Conservation (phyloP, 768 basidiomycete species). For the Sporobolomyces phaffii region DNA sequence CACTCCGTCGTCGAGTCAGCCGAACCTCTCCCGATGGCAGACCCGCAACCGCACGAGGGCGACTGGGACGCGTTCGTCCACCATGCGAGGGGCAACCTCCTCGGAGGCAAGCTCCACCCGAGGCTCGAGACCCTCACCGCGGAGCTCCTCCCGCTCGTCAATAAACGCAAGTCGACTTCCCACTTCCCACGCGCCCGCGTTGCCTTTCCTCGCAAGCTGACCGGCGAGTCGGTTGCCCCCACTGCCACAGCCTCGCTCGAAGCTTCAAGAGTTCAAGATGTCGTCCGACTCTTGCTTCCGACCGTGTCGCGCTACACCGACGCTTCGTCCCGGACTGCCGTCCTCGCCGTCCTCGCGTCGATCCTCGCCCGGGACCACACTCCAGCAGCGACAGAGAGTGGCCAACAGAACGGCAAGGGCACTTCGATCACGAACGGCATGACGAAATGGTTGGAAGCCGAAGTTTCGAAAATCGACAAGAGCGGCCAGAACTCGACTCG, state of each 20-base stretch:
- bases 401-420: constrained; percentile 49
- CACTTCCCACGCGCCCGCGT: no score
- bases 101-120: neutral
- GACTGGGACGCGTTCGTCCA: constrained; percentile 17
- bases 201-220: no score
- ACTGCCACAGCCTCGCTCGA: constrained; percentile 14
- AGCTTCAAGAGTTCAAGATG: constrained; percentile 48
- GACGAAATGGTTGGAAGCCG: constrained; percentile 66
- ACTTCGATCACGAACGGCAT: constrained; percentile 61
- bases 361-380: constrained; percentile 57
- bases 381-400: constrained; percentile 45
- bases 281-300: constrained; percentile 65
- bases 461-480: constrained; percentile 59
- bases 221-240: no score
- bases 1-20: neutral
- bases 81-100: neutral
- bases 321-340: constrained; percentile 61
- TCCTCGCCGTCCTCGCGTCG: constrained; percentile 61
- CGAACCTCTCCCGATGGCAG: neutral
- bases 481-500: constrained; percentile 49
- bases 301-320: constrained; percentile 78
- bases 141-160: neutral
- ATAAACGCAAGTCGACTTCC: constrained; percentile 8
- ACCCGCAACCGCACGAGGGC: neutral
- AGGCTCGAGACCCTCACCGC: neutral